These are phyloP conservation scores for Aureobasidium lini DNA, from an alignment of 2,329 filamentous ascomycete species.

Conservation along the genomic window DNA sequence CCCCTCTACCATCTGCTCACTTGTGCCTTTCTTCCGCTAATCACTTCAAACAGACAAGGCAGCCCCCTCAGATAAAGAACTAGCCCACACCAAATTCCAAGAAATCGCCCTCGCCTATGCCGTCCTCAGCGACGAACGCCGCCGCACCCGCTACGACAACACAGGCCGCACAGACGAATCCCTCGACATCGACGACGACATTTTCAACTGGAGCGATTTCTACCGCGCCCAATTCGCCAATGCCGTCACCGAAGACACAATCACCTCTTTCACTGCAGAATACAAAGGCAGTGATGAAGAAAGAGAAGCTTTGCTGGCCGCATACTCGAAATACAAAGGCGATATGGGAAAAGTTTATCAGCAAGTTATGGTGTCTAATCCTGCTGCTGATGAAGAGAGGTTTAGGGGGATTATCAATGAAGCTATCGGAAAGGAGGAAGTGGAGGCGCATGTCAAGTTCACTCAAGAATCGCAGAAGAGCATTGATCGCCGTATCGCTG, in stretches of 20 bases:
- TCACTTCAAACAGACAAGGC: slow-evolving; percentile 59
- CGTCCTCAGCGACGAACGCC: slow-evolving; percentile 72
- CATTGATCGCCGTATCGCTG: slow-evolving; percentile 41
- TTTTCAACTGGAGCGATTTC: slow-evolving; percentile 84
- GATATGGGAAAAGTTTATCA: slow-evolving; percentile 73
- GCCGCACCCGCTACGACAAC: slow-evolving; percentile 78
- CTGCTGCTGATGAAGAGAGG: slow-evolving; percentile 74
- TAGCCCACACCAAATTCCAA: slow-evolving; percentile 78
- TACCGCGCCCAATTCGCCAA: slow-evolving; percentile 79
- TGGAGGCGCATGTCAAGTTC: slow-evolving; percentile 61
- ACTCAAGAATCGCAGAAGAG: slow-evolving; percentile 55
- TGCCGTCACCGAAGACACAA: slow-evolving; percentile 64
- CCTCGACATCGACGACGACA: slow-evolving; percentile 56
- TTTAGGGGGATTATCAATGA: slow-evolving; percentile 74
- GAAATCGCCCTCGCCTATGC: slow-evolving; percentile 89
- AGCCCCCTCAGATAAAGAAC: slow-evolving; percentile 55
- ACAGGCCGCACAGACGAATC: slow-evolving; percentile 85
- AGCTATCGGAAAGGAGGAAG: slow-evolving; percentile 64
- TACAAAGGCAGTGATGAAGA: slow-evolving; percentile 89
- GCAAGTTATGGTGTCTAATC: slow-evolving; percentile 77
- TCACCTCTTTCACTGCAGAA: slow-evolving; percentile 64
- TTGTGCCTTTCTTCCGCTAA: not conserved
- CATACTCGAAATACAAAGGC: slow-evolving; percentile 67
- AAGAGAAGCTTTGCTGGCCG: slow-evolving; percentile 64
- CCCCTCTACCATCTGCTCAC: not conserved